Conservation (phyloP, 78 protist species). For the Planoprotostelium fungivorum region DNA sequence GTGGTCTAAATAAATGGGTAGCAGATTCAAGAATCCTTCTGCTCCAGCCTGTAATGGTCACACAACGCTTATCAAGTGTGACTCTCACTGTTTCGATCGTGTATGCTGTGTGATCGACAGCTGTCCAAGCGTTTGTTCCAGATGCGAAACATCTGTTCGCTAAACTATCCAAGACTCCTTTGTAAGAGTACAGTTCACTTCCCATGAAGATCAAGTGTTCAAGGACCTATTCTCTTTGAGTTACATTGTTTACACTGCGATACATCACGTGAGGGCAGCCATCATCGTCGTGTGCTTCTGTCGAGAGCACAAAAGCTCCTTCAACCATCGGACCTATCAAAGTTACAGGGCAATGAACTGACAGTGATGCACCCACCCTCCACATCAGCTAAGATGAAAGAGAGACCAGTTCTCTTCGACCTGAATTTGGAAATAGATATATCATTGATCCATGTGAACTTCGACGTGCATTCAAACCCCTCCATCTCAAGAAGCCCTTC, state of each 20-base stretch:
- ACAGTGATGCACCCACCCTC: conserved; percentile 7
- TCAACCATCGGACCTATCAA: conserved; percentile 13
- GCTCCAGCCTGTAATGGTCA: conserved; percentile 29
- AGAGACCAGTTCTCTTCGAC: conserved; percentile 15
- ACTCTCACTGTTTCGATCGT: conserved; percentile 23
- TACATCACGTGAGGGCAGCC: conserved; percentile 62
- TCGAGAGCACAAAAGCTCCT: conserved; percentile 31
- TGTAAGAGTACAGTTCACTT: conserved; percentile 30
- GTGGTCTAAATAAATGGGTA: conserved; percentile 86
- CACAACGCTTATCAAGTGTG: neutral
- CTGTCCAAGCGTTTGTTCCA: conserved; percentile 69
- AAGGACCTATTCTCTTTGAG: conserved; percentile 50
- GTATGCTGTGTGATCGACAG: conserved; percentile 42
- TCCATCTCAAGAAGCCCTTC: no score
- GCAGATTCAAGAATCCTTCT: conserved; percentile 72
- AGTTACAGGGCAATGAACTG: neutral
- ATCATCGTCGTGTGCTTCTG: conserved; percentile 51
- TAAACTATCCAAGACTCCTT: conserved; percentile 36
- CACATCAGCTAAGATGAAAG: conserved; percentile 3
- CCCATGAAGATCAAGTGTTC: conserved; percentile 78
- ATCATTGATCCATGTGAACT: neutral
- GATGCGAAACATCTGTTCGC: conserved; percentile 19
- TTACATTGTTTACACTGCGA: conserved; percentile 10
- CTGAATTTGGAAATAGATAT: conserved; percentile 8
- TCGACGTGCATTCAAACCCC: conserved; percentile 10